Evolutionary conservation across 2,329 filamentous ascomycete genomes (phyloP).

Genomic region (Cercospora sesami): DNA sequence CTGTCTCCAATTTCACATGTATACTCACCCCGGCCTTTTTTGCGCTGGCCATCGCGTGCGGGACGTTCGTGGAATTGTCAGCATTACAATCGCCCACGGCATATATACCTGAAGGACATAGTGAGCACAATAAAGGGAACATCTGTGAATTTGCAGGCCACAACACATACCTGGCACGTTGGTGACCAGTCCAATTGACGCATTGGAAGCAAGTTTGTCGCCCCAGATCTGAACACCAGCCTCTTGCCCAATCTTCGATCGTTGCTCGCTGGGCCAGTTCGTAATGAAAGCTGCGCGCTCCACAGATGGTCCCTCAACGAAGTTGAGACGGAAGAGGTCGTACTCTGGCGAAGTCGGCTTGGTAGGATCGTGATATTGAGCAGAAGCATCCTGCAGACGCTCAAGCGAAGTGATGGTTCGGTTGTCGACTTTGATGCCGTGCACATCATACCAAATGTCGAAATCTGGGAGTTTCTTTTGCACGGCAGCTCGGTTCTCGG

Average conservation of each 20-base stretch:
- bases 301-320: slow-evolving; percentile 11
- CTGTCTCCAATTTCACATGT: slow-evolving; percentile 13
- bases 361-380: slow-evolving; percentile 10
- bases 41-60: slow-evolving; percentile 17
- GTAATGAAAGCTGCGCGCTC: slow-evolving; percentile 16
- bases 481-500: slow-evolving; percentile 11
- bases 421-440: slow-evolving; percentile 20
- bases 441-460: slow-evolving; percentile 14
- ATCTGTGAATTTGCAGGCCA: too few species aligned
- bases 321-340: slow-evolving; percentile 20
- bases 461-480: slow-evolving; percentile 15
- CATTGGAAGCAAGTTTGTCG: slow-evolving; percentile 3
- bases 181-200: slow-evolving; percentile 14
- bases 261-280: slow-evolving; percentile 16
- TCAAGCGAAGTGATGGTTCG: slow-evolving; percentile 18
- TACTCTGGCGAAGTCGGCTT: slow-evolving; percentile 12
- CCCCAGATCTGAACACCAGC: slow-evolving; percentile 11
- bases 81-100: slow-evolving; percentile 8
- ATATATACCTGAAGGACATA: slow-evolving; percentile 10
- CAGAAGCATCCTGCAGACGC: slow-evolving; percentile 12
- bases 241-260: slow-evolving; percentile 9
- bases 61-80: slow-evolving; percentile 16
- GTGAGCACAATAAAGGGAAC: too few species aligned
- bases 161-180: slow-evolving; percentile 13
- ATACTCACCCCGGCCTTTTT: slow-evolving; percentile 9